Base-by-base conservation (phyloP, 1,139 yeast species). In the Yamadazyma mexicana region DNA sequence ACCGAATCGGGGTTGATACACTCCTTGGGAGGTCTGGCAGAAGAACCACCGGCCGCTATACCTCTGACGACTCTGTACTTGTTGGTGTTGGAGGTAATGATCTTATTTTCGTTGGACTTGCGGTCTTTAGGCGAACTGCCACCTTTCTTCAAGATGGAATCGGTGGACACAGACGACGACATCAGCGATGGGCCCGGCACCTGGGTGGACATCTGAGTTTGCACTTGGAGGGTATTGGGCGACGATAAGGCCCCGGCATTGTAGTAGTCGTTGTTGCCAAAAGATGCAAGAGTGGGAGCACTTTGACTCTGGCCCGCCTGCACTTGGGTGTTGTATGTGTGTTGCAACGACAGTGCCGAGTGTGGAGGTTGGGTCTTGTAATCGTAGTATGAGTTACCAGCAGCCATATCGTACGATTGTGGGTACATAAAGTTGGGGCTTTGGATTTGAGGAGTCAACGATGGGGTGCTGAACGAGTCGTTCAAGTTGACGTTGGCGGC, bases 11-110 rank as follows among this genome's bases (percentile, higher is more conserved):
- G 58, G 28, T 61, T 61, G 2, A 60, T 54, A 2, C 66, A 58
- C 29, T 64, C 62, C 45, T 69, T 74, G 14, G 84, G 84, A 1
- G 83, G 83, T 43, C 76, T 66, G 2, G 81, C 75, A 17, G 71
- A 64, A 28, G 77, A 63, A 1, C 83, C 83, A 15, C 84, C 83
- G 4, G 83, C 79, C 24, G 79, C 74, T 11, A 77, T 63, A 7
- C 84, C 84, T 45, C 85, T 64, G 16, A 77, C 64, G 2, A 79
- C 73, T 31, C 75, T 62, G 50, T 66, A 76, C 8, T 33, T 17
- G 18, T 47, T 43, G 10, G 37, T 31, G 15, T 41, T 40, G 8
- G 48, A 43, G 5, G 52, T 49, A 10, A 50, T 43, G 32, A 49
- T 43, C 25, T 50, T 50, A 25, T 48, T 49, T 18, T 50, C 54